These are phyloP conservation scores for Globisporangium nunn DNA, from an alignment of 352 stramenopile species.

Conservation along the genomic window DNA sequence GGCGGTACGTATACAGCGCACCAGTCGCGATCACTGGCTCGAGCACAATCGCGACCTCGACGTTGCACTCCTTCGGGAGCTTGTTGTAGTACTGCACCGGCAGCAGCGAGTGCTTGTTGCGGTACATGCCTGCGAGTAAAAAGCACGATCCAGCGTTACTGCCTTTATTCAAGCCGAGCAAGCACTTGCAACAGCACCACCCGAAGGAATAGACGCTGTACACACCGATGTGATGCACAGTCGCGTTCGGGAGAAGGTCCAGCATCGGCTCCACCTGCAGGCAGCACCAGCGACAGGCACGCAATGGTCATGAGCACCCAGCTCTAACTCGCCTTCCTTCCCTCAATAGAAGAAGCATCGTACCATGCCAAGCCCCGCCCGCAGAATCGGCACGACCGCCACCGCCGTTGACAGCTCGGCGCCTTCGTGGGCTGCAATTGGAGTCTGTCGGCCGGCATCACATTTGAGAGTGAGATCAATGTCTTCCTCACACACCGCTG, in stretches of 20 bases:
- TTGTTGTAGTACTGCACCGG: constrained; percentile 99
- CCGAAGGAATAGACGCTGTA: constrained; percentile 8
- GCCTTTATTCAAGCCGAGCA: too few species aligned
- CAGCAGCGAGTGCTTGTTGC: constrained; percentile 86
- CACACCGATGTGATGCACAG: constrained; percentile 97
- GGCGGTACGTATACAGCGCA: constrained; percentile 11
- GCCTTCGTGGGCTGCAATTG: constrained; percentile 67
- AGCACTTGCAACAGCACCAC: too few species aligned
- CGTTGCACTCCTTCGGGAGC: constrained; percentile 90
- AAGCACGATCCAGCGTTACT: too few species aligned
- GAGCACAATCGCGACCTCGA: constrained; percentile 93
- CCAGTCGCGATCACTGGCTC: constrained; percentile 96
- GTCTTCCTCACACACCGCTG: background rate
- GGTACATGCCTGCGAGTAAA: constrained; percentile 67
- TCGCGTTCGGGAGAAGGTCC: constrained; percentile 93
- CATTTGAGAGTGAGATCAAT: background rate
- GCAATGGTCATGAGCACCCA: background rate
- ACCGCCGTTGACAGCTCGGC: constrained; percentile 88
- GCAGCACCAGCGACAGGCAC: too few species aligned
- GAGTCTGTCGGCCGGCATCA: constrained; percentile 31
- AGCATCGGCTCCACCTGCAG: constrained; percentile 94
- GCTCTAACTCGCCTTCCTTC: background rate
- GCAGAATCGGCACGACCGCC: constrained; percentile 95
- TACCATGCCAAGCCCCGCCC: constrained; percentile 87
- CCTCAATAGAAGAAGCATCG: background rate